Percentiles rank a stretch among this genome's conserved stretches.
These are phyloP conservation scores for Cydonia oblonga DNA, from an alignment of 331 rosid genomes.

Conservation along the genomic window DNA sequence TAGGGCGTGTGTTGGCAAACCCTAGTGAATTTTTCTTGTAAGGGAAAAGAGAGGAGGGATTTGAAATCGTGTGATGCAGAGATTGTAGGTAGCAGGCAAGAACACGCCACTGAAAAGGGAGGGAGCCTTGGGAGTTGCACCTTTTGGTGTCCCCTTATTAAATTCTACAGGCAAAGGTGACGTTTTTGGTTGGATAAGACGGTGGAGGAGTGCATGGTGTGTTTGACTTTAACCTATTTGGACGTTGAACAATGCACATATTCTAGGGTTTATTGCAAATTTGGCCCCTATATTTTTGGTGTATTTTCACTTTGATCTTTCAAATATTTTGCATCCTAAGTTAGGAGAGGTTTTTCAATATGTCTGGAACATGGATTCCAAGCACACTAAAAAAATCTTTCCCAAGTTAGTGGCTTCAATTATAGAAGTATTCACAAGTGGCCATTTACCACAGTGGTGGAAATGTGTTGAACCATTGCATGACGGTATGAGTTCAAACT, in stretches of 20 bases:
- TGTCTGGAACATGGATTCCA: too few relatives aligned
- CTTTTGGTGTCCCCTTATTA: constrained; percentile 7
- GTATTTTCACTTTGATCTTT: not conserved
- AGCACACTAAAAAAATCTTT: too few relatives aligned
- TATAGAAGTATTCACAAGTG: not conserved
- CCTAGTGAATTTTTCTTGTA: too few relatives aligned
- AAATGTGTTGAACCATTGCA: too few relatives aligned
- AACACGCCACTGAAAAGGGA: not conserved
- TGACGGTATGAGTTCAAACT: too few relatives aligned
- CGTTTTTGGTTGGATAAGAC: constrained; percentile 21
- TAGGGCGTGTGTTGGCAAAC: not conserved
- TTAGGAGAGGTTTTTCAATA: too few relatives aligned
- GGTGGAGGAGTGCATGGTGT: not conserved
- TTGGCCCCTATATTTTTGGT: not conserved
- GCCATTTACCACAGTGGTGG: too few relatives aligned
- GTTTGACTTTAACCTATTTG: constrained; percentile 4
- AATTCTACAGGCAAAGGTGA: constrained; percentile 14
- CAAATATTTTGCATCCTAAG: not conserved
- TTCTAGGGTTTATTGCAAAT: not conserved
- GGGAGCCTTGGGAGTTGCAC: constrained; percentile 22
- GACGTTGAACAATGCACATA: not conserved
- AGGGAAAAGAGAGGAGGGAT: too few relatives aligned
- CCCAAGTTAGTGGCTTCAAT: not conserved
- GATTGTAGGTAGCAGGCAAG: not conserved
- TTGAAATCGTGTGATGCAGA: too few relatives aligned